Conservation (phyloP, 371 early-diverging fungal species). For the Mucor racemosus region DNA sequence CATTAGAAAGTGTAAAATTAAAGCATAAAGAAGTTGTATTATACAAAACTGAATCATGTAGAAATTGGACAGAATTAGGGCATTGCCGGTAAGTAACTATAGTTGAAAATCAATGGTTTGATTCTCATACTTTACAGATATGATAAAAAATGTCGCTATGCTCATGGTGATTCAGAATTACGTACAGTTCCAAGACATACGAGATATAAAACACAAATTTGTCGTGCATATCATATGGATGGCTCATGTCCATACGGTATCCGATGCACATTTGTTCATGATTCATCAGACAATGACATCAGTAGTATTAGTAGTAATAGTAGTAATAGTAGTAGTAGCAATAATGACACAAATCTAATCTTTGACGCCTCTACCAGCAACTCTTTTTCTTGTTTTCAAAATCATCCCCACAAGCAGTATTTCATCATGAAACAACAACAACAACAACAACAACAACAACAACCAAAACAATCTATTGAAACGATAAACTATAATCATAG, state of each 20-base stretch:
- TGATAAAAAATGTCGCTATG: conserved; percentile 95
- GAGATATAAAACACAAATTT: conserved; percentile 92
- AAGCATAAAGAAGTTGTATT: conserved; percentile 49
- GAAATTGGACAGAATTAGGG: conserved; percentile 87
- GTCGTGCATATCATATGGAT: conserved; percentile 87
- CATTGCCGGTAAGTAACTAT: conserved; percentile 69
- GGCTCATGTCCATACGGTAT: conserved; percentile 95
- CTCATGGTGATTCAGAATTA: conserved; percentile 87
- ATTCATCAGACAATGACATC: conserved; percentile 11
- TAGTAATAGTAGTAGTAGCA: conserved; percentile 15
- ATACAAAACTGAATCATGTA: conserved; percentile 97
- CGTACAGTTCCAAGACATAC: conserved; percentile 87
- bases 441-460: conserved; percentile 1
- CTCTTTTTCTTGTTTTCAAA: not conserved
- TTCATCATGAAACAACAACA: conserved; percentile 18
- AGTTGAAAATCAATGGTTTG: not conserved
- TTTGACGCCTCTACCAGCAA: not conserved
- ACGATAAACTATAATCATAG: conserved; percentile 13
- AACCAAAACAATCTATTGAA: conserved; percentile 19
- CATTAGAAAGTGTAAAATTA: not conserved
- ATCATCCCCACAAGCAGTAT: conserved; percentile 9
- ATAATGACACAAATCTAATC: not conserved
- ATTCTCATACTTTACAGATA: conserved; percentile 57
- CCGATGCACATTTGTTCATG: conserved; percentile 96
- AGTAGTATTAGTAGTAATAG: conserved; percentile 14